These are phyloP conservation scores for Colletotrichum aenigma DNA, from an alignment of 2,329 filamentous ascomycete species.

Conservation along the genomic window DNA sequence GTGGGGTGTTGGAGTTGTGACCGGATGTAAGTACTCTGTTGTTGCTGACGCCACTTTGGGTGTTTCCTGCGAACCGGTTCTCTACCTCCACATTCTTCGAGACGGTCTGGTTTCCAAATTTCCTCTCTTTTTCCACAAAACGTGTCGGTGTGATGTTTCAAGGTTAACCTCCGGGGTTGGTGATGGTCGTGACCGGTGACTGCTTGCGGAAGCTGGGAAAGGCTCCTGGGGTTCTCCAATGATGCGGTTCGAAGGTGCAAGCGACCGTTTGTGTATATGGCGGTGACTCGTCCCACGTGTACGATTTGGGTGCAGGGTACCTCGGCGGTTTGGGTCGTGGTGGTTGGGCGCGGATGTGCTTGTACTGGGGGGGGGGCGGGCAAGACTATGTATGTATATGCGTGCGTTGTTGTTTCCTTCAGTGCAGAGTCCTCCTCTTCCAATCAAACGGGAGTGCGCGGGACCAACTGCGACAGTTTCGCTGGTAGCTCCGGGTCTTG, in stretches of 20 bases:
- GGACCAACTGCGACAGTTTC: slow-evolving; percentile 13
- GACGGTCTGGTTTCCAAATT: neutral
- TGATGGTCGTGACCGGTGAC: neutral
- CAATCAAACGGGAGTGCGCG: slow-evolving; percentile 1
- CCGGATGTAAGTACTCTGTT: slow-evolving; percentile 3
- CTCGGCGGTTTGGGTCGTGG: slow-evolving; percentile 5
- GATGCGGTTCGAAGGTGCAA: neutral
- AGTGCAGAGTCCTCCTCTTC: slow-evolving; percentile 14
- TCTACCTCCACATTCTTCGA: slow-evolving; percentile 5
- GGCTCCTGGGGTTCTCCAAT: neutral
- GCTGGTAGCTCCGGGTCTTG: neutral
- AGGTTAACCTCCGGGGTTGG: neutral
- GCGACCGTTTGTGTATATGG: slow-evolving; percentile 1
- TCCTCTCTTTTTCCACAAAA: neutral
- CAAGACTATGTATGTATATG: slow-evolving; percentile 17
- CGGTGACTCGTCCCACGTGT: slow-evolving; percentile 21
- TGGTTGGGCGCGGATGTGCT: slow-evolving; percentile 17
- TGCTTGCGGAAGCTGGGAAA: neutral
- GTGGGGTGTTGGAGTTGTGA: neutral
- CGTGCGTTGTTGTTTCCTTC: slow-evolving; percentile 19
- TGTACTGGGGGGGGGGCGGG: slow-evolving; percentile 4
- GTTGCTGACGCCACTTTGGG: neutral
- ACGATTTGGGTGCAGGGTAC: slow-evolving; percentile 6
- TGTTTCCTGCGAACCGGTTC: neutral
- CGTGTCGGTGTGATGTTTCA: neutral